phyloP scores from a whole-genome alignment of 108 stramenopile genomes.

The Nitzschia palea region DNA sequence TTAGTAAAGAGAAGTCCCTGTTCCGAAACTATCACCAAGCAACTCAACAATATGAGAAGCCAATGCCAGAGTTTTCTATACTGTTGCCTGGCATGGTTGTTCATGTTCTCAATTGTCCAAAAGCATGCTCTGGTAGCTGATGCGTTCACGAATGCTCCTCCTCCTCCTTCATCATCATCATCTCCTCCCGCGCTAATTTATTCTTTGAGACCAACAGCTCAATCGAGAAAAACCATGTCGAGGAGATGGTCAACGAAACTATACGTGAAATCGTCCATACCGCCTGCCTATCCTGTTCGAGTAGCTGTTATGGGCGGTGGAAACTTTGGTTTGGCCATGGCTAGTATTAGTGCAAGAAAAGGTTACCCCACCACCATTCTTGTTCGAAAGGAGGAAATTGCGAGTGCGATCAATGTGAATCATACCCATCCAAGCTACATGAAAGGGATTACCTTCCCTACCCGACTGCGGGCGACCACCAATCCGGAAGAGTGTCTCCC shows the following conservation, averaged over 20 bases:
- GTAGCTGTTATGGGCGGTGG: slow-evolving; percentile 94
- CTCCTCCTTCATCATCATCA: too few species aligned
- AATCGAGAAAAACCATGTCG: neutral
- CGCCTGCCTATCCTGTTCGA: slow-evolving; percentile 68
- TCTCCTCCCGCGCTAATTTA: neutral
- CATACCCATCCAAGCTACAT: slow-evolving; percentile 91
- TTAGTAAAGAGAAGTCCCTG: too few species aligned
- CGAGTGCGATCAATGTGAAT: slow-evolving; percentile 78
- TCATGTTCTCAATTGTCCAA: neutral
- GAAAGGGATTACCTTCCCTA: slow-evolving; percentile 68
- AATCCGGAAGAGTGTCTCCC: slow-evolving; percentile 71
- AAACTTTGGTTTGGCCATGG: slow-evolving; percentile 93
- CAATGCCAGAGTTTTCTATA: neutral
- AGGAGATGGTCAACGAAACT: neutral
- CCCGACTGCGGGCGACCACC: slow-evolving; percentile 78
- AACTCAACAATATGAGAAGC: neutral
- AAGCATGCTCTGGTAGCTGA: neutral
- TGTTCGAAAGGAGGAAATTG: slow-evolving; percentile 77
- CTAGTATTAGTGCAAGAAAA: slow-evolving; percentile 75
- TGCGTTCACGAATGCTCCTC: slow-evolving; percentile 3
- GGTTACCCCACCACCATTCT: slow-evolving; percentile 85
- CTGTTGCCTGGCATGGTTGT: neutral
- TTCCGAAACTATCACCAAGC: too few species aligned
- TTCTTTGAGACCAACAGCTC: neutral
- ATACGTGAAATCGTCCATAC: slow-evolving; percentile 10